phyloP scores from a whole-genome alignment of 768 basidiomycete species.

The Xerocomus spinulosus region DNA sequence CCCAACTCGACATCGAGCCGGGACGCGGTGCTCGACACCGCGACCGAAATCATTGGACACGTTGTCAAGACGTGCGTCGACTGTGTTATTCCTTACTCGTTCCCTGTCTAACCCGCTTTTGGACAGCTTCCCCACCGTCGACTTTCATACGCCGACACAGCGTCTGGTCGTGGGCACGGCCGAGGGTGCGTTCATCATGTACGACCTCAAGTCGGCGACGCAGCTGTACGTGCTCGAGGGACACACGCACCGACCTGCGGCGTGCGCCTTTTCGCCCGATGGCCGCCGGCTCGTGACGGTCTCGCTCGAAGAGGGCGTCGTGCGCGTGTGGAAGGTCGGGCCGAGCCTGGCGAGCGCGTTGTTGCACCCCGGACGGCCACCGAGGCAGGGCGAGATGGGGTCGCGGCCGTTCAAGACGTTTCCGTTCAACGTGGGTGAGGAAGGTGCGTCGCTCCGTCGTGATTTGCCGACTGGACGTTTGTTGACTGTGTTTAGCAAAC shows the following conservation, averaged over 20 bases:
- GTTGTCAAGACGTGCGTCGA: conserved; percentile 79
- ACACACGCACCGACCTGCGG: conserved; percentile 75
- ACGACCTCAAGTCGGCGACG: conserved; percentile 94
- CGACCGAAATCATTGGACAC: conserved; percentile 90
- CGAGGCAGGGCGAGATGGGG: conserved; percentile 79
- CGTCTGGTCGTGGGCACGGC: conserved; percentile 89
- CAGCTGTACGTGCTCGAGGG: conserved; percentile 93
- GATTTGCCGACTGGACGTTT: neutral
- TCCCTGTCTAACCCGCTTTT: too few relatives aligned
- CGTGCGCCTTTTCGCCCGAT: conserved; percentile 90
- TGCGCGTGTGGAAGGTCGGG: conserved; percentile 96
- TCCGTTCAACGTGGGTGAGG: conserved; percentile 78
- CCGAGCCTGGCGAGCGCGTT: conserved; percentile 75
- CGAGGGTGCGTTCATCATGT: conserved; percentile 94
- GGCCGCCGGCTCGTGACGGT: conserved; percentile 84
- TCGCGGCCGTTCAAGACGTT: conserved; percentile 86
- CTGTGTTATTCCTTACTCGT: neutral
- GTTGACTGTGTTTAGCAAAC: conserved; percentile 34
- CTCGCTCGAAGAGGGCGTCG: conserved; percentile 77
- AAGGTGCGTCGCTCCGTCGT: conserved; percentile 47
- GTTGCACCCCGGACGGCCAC: conserved; percentile 87
- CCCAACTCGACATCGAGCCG: conserved; percentile 73
- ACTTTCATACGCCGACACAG: conserved; percentile 85
- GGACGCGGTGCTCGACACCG: conserved; percentile 85
- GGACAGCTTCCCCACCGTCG: conserved; percentile 83